Percentiles rank a stretch among this genome's conserved stretches.
Conservation (phyloP, 805 yeast species). For the Wickerhamiella azyma region DNA sequence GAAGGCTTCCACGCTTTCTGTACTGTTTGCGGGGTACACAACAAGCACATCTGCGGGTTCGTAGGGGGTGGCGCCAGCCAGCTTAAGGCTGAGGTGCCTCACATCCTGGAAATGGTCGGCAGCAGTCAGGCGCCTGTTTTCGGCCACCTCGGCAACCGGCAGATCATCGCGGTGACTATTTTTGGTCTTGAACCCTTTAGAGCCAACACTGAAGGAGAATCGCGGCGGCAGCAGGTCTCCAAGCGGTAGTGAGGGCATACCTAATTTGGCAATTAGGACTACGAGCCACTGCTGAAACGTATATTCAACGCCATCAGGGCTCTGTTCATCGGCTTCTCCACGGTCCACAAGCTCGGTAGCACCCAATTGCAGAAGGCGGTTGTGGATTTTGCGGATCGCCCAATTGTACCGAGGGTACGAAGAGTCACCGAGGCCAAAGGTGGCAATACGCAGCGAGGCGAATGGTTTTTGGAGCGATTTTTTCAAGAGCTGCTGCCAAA, state of each 20-base stretch:
- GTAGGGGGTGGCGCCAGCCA: constrained; percentile 28
- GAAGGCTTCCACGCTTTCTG: constrained; percentile 47
- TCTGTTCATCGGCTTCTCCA: constrained; percentile 82
- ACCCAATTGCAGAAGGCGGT: constrained; percentile 68
- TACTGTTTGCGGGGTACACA: constrained; percentile 61
- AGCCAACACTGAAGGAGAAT: constrained; percentile 9
- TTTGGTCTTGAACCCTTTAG: constrained; percentile 19
- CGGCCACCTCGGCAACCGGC: constrained; percentile 26
- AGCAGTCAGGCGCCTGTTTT: constrained; percentile 51
- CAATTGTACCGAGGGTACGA: constrained; percentile 79
- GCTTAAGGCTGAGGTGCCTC: constrained; percentile 40
- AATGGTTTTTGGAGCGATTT: constrained; percentile 54
- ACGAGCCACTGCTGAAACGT: constrained; percentile 65
- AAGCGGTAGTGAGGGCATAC: constrained; percentile 22
- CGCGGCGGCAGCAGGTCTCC: constrained; percentile 30
- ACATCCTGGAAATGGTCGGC: constrained; percentile 83
- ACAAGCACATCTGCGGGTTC: constrained; percentile 73
- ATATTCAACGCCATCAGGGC: constrained; percentile 57
- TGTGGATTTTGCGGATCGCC: constrained; percentile 75
- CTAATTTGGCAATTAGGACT: constrained; percentile 30
- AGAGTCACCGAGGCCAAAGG: constrained; percentile 89
- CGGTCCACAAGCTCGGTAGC: constrained; percentile 56
- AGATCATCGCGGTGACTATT: not conserved
- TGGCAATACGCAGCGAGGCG: constrained; percentile 43
- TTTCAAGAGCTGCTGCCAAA: constrained; percentile 63